These are phyloP conservation scores for Neurospora sp. DNA, from an alignment of 495 filamentous ascomycete species.

Conservation along the genomic window DNA sequence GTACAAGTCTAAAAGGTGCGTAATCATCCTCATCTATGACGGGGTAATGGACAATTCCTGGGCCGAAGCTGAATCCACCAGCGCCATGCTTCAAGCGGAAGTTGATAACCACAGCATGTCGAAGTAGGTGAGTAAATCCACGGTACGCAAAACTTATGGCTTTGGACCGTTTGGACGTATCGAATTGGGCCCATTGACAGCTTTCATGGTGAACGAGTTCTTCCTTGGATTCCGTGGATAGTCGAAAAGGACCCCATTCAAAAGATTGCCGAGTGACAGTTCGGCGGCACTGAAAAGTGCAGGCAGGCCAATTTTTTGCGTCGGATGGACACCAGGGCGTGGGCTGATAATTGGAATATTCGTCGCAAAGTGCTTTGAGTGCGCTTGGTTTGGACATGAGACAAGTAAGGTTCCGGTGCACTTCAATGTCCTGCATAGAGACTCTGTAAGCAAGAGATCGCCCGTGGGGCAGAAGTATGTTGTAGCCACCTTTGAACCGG, in stretches of 20 bases:
- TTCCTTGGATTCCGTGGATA: neutral
- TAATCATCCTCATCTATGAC: neutral
- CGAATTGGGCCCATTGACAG: neutral
- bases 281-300: neutral
- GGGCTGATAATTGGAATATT: neutral
- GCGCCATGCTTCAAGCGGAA: neutral
- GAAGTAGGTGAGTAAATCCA: neutral
- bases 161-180: neutral
- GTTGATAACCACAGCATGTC: neutral
- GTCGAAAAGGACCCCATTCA: neutral
- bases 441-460: neutral
- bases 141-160: neutral
- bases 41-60: neutral
- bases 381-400: neutral
- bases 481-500: neutral
- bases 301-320: neutral
- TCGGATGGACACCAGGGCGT: neutral
- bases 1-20: neutral
- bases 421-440: neutral
- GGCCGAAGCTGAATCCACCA: neutral
- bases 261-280: neutral
- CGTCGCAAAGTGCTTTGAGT: neutral
- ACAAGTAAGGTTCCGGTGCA: neutral
- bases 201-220: neutral
- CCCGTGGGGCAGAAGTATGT: neutral